Conservation (phyloP, 208 protist genomes). For the Herpetomonas muscarum region DNA sequence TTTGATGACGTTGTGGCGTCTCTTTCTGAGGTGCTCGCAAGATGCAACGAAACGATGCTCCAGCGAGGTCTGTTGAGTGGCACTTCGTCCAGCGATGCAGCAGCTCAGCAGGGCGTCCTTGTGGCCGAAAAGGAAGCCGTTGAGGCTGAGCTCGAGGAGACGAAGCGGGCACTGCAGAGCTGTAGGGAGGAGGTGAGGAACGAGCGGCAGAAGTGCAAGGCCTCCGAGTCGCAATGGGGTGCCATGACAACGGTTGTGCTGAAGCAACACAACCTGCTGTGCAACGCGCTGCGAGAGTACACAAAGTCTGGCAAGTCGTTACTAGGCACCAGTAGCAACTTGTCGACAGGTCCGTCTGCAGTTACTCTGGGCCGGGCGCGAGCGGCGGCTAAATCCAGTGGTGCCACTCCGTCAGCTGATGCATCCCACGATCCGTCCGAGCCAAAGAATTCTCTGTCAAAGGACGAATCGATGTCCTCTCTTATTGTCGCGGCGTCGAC, state of each 20-base stretch:
- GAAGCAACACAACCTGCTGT: constrained; percentile 3
- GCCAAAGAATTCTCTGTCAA: too few relatives aligned
- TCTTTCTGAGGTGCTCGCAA: too few relatives aligned
- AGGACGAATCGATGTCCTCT: background rate
- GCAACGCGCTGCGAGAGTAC: constrained; percentile 3
- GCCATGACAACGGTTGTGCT: background rate
- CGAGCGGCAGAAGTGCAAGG: background rate
- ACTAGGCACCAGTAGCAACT: background rate
- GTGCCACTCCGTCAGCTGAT: background rate
- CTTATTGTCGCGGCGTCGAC: background rate
- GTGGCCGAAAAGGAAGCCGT: background rate
- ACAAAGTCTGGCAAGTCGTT: background rate
- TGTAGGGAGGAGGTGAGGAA: background rate
- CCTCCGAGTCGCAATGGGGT: background rate
- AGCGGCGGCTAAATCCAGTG: background rate
- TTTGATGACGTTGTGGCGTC: too few relatives aligned
- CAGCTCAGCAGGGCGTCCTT: background rate
- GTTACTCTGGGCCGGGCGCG: too few relatives aligned
- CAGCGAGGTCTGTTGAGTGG: background rate
- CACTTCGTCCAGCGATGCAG: background rate
- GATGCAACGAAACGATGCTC: too few relatives aligned
- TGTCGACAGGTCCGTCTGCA: too few relatives aligned
- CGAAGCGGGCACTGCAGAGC: background rate
- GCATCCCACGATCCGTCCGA: background rate
- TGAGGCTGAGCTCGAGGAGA: background rate